Conservation (phyloP, 331 rosid genomes). For the Prunus yedoensis region DNA sequence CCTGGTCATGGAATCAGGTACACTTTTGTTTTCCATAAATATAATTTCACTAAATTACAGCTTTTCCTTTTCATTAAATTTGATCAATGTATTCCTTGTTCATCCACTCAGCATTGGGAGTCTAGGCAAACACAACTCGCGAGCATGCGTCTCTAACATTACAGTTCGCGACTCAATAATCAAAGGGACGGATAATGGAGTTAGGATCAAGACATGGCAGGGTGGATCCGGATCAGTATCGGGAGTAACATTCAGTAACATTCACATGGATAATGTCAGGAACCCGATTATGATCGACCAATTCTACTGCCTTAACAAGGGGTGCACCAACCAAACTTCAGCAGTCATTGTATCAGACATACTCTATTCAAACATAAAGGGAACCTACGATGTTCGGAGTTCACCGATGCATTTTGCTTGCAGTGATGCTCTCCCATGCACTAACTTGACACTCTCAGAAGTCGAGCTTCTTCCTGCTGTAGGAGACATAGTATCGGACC, state of each 20-base stretch:
- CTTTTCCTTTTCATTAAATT: neutral
- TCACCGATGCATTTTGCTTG: constrained; percentile 84
- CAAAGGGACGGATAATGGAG: constrained; percentile 69
- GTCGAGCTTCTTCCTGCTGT: constrained; percentile 80
- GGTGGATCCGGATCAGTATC: constrained; percentile 81
- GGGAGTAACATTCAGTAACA: constrained; percentile 67
- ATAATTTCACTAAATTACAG: neutral
- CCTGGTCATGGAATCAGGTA: constrained; percentile 95
- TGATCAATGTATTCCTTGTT: neutral
- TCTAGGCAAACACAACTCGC: constrained; percentile 74
- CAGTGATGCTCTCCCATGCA: constrained; percentile 82
- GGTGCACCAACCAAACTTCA: constrained; percentile 62
- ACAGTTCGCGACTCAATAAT: constrained; percentile 75
- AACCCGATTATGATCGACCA: constrained; percentile 85
- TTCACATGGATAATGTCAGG: constrained; percentile 71
- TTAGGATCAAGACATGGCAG: constrained; percentile 92
- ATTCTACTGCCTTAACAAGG: constrained; percentile 66
- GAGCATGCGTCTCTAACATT: constrained; percentile 72
- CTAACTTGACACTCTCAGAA: constrained; percentile 77
- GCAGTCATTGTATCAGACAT: constrained; percentile 71
- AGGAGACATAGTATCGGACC: constrained; percentile 56
- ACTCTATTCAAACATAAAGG: constrained; percentile 59
- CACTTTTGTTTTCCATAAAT: neutral
- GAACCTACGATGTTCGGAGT: constrained; percentile 70
- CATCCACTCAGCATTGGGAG: constrained; percentile 67